Evolutionary conservation across 2,329 filamentous ascomycete genomes (phyloP).

Genomic region (Botrytis sinoallii): DNA sequence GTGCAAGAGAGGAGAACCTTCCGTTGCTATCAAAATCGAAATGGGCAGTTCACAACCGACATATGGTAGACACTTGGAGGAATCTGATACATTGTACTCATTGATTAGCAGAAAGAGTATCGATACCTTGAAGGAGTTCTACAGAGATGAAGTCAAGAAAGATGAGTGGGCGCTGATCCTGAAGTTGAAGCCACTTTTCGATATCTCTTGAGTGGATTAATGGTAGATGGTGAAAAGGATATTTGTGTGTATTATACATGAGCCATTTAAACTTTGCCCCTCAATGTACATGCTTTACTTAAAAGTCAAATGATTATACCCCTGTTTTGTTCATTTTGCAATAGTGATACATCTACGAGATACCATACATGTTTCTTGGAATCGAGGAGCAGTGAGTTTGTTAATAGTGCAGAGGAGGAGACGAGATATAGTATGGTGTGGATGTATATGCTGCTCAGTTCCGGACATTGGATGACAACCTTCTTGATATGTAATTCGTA

Average conservation of each 20-base stretch:
- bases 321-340: neutral
- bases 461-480: neutral
- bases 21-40: constrained; percentile 96
- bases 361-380: neutral
- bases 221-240: neutral
- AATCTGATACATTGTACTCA: constrained; percentile 84
- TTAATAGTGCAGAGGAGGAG: too few species aligned
- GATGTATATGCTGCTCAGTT: neutral
- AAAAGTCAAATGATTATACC: neutral
- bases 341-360: neutral
- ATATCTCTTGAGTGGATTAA: constrained; percentile 53
- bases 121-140: constrained; percentile 94
- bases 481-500: neutral
- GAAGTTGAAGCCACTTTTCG: constrained; percentile 92
- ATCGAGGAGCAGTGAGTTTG: neutral
- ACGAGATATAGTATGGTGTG: neutral
- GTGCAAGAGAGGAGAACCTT: constrained; percentile 96
- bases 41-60: constrained; percentile 85
- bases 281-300: neutral
- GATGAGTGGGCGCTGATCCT: constrained; percentile 95
- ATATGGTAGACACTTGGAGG: constrained; percentile 93
- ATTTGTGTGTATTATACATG: neutral
- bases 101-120: constrained; percentile 84
- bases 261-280: neutral
- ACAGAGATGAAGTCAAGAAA: constrained; percentile 78